Evolutionary conservation across 2,329 filamentous ascomycete genomes (phyloP).

Genomic region (Arthrobotrys entomopaga): DNA sequence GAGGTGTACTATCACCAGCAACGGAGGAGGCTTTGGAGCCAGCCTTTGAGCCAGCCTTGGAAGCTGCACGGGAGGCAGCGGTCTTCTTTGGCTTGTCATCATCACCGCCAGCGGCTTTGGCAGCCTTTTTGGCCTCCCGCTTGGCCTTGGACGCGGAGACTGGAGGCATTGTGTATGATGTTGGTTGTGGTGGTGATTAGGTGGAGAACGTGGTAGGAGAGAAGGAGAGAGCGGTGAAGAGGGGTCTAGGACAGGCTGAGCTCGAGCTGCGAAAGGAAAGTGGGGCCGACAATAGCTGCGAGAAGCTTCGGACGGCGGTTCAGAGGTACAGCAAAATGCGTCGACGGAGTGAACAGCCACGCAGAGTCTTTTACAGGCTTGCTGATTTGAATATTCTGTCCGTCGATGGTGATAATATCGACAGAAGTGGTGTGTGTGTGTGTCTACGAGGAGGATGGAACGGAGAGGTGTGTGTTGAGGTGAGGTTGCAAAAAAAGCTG

Average conservation of each 20-base stretch:
- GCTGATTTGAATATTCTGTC: not conserved
- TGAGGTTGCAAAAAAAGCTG: constrained; percentile 30
- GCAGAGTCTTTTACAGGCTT: constrained; percentile 3
- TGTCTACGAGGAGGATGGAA: not conserved
- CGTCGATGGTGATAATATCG: constrained; percentile 8
- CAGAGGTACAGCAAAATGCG: constrained; percentile 1
- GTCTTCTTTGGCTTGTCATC: constrained; percentile 83
- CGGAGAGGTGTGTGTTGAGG: constrained; percentile 16
- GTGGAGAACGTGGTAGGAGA: constrained; percentile 13
- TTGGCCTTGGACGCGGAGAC: constrained; percentile 77
- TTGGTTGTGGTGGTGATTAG: not conserved
- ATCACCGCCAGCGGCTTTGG: constrained; percentile 65
- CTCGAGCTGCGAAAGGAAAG: constrained; percentile 33
- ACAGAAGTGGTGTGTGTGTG: not conserved
- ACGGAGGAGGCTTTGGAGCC: constrained; percentile 73
- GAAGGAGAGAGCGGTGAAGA: not conserved
- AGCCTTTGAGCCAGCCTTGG: constrained; percentile 73
- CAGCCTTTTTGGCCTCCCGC: constrained; percentile 68
- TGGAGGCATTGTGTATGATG: constrained; percentile 66
- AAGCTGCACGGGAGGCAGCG: constrained; percentile 74
- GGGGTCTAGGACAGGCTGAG: constrained; percentile 24
- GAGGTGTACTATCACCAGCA: constrained; percentile 74
- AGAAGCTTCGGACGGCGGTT: constrained; percentile 9
- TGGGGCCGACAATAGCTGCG: constrained; percentile 27
- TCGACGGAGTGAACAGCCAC: not conserved